phyloP scores from a whole-genome alignment of 192 early-diverging fungal species.

The Haplosporangium gracile region DNA sequence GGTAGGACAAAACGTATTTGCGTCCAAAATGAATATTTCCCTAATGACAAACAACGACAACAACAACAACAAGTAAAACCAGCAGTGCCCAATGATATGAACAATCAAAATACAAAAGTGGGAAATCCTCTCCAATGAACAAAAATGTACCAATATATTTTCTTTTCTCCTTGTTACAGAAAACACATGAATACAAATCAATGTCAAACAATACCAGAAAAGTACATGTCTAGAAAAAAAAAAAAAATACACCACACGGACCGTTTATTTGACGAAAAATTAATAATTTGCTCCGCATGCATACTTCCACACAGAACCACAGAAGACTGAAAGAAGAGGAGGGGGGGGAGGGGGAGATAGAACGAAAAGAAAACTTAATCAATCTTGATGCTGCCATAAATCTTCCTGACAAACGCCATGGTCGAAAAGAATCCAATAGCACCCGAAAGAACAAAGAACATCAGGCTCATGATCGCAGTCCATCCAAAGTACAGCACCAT shows the following conservation, averaged over 20 bases:
- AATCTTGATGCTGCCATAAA: constrained; percentile 89
- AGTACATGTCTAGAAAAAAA: background rate
- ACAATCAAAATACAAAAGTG: no score
- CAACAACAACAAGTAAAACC: no score
- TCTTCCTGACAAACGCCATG: constrained; percentile 82
- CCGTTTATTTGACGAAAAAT: background rate
- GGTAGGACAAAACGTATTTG: no score
- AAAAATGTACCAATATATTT: background rate
- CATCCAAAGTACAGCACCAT: constrained; percentile 94
- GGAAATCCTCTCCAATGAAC: no score
- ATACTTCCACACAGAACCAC: no score
- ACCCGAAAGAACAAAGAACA: constrained; percentile 83
- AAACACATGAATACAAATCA: background rate
- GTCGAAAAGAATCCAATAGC: constrained; percentile 86
- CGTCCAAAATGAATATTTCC: no score
- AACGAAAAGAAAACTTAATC: constrained; percentile 59
- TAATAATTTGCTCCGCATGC: background rate
- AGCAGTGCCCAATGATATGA: no score
- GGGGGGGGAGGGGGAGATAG: no score
- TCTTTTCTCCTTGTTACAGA: background rate
- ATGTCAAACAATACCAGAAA: no score
- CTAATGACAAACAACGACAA: no score
- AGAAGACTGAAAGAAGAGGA: background rate
- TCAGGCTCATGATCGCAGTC: constrained; percentile 79
- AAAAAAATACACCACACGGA: background rate